Percentiles rank a stretch among this genome's conserved stretches.
Conservation (phyloP, 768 basidiomycete species). For the Suillus tomentosus region DNA sequence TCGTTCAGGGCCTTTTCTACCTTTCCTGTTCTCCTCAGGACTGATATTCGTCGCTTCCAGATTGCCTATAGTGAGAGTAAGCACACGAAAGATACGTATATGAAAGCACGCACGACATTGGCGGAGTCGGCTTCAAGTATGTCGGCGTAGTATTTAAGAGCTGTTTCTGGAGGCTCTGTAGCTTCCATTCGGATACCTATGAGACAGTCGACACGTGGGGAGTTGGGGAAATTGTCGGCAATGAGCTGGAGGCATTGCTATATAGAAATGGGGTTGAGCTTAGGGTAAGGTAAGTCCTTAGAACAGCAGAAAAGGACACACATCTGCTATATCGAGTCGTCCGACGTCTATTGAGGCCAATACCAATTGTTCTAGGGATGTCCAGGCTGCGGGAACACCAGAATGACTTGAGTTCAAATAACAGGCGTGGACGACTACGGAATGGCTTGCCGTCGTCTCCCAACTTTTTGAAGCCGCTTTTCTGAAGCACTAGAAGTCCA, state of each 20-base stretch:
- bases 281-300: conserved; percentile 4
- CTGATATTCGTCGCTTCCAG: conserved; percentile 83
- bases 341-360: conserved; percentile 80
- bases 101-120: conserved; percentile 57
- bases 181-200: conserved; percentile 80
- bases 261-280: conserved; percentile 16
- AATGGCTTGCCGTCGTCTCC: conserved; percentile 56
- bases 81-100: neutral
- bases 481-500: conserved; percentile 52
- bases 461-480: conserved; percentile 40
- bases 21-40: conserved; percentile 63
- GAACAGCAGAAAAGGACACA: conserved; percentile 37
- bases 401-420: neutral
- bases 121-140: conserved; percentile 65
- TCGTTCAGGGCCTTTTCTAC: conserved; percentile 70
- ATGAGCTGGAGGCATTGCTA: conserved; percentile 54
- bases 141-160: conserved; percentile 62
- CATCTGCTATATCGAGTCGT: conserved; percentile 71
- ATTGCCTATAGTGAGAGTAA: conserved; percentile 44
- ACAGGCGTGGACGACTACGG: neutral
- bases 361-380: conserved; percentile 77
- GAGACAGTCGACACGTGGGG: conserved; percentile 78
- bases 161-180: conserved; percentile 54
- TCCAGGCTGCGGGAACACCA: conserved; percentile 56
- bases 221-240: conserved; percentile 72